Percentiles rank a stretch among this genome's conserved stretches.
These are phyloP conservation scores for Globisporangium abappressorium DNA, from an alignment of 352 stramenopile genomes.

Conservation along the genomic window DNA sequence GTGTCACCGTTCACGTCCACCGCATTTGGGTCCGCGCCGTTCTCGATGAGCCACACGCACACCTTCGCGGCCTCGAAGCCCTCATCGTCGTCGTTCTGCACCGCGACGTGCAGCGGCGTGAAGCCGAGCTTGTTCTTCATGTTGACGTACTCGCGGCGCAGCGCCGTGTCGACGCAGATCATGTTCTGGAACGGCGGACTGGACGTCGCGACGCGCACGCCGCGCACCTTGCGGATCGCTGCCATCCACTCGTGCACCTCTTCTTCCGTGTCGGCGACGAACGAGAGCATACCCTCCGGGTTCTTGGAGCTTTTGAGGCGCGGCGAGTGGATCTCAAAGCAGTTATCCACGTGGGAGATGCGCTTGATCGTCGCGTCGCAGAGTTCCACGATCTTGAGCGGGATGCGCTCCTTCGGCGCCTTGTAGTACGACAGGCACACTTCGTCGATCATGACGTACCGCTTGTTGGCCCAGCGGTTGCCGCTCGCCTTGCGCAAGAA, in stretches of 20 bases:
- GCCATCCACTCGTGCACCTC: slow-evolving; percentile 88
- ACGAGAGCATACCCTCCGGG: slow-evolving; percentile 75
- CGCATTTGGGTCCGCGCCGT: slow-evolving; percentile 75
- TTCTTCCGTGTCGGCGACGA: slow-evolving; percentile 78
- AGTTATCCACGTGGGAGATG: slow-evolving; percentile 79
- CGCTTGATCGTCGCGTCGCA: slow-evolving; percentile 80
- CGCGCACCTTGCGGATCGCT: slow-evolving; percentile 80
- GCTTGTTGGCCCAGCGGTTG: slow-evolving; percentile 80
- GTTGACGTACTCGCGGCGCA: slow-evolving; percentile 83
- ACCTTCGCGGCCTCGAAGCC: slow-evolving; percentile 88
- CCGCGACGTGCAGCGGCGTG: slow-evolving; percentile 70
- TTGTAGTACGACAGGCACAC: slow-evolving; percentile 87
- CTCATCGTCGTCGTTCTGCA: slow-evolving; percentile 88
- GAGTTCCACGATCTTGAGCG: slow-evolving; percentile 81
- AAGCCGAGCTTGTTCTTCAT: slow-evolving; percentile 87
- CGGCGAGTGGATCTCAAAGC: slow-evolving; percentile 84
- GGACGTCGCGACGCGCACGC: slow-evolving; percentile 72
- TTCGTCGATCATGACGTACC: slow-evolving; percentile 87
- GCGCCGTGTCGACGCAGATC: slow-evolving; percentile 84
- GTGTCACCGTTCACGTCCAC: slow-evolving; percentile 82
- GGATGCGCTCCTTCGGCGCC: slow-evolving; percentile 77
- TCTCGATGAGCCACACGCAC: slow-evolving; percentile 86
- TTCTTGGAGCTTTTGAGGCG: slow-evolving; percentile 85
- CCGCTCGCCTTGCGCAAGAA: slow-evolving; percentile 83
- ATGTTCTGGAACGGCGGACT: slow-evolving; percentile 81